These are phyloP conservation scores for Wickerhamiella brachini DNA, from an alignment of 805 yeast species.

Conservation along the genomic window DNA sequence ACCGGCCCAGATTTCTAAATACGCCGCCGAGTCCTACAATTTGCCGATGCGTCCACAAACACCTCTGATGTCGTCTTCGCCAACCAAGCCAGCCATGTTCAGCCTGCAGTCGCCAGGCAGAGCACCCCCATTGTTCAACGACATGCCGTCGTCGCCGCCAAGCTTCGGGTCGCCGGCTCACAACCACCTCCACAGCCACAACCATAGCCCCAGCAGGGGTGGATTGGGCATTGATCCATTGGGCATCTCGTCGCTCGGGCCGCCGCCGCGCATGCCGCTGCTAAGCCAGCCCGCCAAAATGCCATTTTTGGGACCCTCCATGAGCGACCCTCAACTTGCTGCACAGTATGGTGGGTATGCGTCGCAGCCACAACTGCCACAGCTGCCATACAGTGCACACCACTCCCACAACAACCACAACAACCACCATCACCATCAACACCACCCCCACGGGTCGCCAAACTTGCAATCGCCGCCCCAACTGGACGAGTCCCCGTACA, in stretches of 20 bases:
- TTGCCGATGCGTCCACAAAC: not conserved
- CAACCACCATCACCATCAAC: not conserved
- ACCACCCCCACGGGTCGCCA: not conserved
- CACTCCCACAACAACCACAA: not conserved
- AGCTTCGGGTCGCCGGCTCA: conserved; percentile 9
- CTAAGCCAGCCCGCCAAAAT: not conserved
- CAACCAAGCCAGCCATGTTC: not conserved
- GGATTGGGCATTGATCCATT: conserved; percentile 9
- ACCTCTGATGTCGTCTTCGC: conserved; percentile 3
- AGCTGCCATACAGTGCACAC: no score
- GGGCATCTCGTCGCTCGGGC: conserved; percentile 10
- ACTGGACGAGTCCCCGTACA: not conserved
- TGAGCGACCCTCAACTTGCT: not conserved
- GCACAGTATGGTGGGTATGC: not conserved
- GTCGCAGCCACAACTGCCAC: not conserved
- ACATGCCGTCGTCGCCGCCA: conserved; percentile 16
- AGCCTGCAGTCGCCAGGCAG: not conserved
- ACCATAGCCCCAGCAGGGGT: not conserved
- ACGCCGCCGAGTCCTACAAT: not conserved
- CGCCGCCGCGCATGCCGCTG: conserved; percentile 6
- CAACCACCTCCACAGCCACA: not conserved
- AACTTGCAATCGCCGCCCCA: not conserved
- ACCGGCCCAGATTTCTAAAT: not conserved
- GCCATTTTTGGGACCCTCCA: not conserved
- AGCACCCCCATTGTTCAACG: not conserved